A percentile compares a stretch with the other conserved stretches of the same genome.
Conservation (phyloP, 2,329 filamentous ascomycete genomes). For the Monosporascus sp. region DNA sequence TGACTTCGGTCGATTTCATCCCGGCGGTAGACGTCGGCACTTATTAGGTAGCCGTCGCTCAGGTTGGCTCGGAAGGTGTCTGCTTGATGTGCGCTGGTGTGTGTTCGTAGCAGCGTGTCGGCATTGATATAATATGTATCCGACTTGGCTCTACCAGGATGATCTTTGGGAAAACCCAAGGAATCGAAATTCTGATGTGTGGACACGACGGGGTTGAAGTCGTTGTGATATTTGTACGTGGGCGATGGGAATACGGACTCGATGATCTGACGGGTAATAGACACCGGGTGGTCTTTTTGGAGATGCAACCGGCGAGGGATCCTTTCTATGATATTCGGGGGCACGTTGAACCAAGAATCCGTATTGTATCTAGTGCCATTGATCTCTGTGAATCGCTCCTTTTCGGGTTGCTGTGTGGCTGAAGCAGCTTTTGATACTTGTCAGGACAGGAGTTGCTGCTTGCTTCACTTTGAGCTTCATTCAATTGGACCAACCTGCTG, state of each 20-base stretch:
- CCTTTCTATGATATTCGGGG: constrained; percentile 66
- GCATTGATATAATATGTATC: constrained; percentile 96
- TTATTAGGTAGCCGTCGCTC: constrained; percentile 79
- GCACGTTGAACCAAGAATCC: constrained; percentile 83
- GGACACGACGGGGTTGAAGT: constrained; percentile 76
- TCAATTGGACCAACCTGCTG: constrained; percentile 16
- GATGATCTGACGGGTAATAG: constrained; percentile 86
- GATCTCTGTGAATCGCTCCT: constrained; percentile 44
- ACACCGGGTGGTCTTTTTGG: constrained; percentile 83
- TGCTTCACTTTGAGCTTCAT: neutral
- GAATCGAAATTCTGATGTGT: constrained; percentile 92
- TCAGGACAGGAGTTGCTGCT: constrained; percentile 11
- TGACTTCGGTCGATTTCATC: constrained; percentile 94
- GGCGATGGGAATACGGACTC: constrained; percentile 77
- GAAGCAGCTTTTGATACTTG: constrained; percentile 5
- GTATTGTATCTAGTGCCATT: constrained; percentile 58
- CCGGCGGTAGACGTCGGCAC: constrained; percentile 89
- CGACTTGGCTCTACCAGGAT: constrained; percentile 78
- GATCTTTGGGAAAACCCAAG: constrained; percentile 82
- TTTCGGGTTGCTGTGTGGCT: constrained; percentile 13
- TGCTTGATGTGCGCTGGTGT: constrained; percentile 90
- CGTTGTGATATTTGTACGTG: constrained; percentile 70
- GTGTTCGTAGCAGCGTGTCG: constrained; percentile 78
- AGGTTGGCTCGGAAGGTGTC: constrained; percentile 69
- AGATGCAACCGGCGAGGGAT: constrained; percentile 79